Base-by-base conservation (phyloP, 805 yeast genomes). In the Barnettozyma botsteinii region DNA sequence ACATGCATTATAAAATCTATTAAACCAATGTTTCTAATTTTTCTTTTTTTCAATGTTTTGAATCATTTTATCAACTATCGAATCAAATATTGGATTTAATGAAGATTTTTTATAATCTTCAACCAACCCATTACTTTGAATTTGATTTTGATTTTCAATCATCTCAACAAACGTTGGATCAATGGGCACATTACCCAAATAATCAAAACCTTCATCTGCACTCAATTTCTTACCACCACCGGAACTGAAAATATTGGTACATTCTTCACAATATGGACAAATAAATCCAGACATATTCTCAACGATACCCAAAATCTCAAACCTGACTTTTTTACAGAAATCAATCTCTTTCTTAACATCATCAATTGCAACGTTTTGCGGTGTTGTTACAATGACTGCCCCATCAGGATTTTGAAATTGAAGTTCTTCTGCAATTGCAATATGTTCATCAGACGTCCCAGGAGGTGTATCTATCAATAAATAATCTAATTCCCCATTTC, bases 371-470 rank as follows among this genome's bases (percentile, higher is more conserved):
- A 93, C 91, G 47, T 77, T 75, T 56, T 93, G 99, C 1, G 99
- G 98, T 0, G 98, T 93, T 0, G 98, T 93, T 7, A 93, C 99
- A 2, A 93, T 75, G 0, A 93, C 80, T 1, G 96, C 96, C 0
- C 98, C 98, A 52, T 87, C 96, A 2, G 91, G 87, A 21, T 71
- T 70, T 1, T 79, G 79, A 48, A 68, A 62, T 41, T 82, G 64
- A 30, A 93, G 69, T 60, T 88, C 95, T 40, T 93, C 98, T 5
- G 97, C 97, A 28, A 94, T 83, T 4, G 96, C 88, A 28, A 93
- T 93, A 59, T 93, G 99, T 59, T 93, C 99, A 61, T 93, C 99
- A 0, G 96, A 84, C 0, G 99, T 93, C 0, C 99, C 99, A 0
- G 99, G 99, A 1, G 99, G 99, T 0, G 99, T 93, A 59, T 93